Base-by-base conservation (phyloP, 495 filamentous ascomycete species). In the Penicillium goetzii region DNA sequence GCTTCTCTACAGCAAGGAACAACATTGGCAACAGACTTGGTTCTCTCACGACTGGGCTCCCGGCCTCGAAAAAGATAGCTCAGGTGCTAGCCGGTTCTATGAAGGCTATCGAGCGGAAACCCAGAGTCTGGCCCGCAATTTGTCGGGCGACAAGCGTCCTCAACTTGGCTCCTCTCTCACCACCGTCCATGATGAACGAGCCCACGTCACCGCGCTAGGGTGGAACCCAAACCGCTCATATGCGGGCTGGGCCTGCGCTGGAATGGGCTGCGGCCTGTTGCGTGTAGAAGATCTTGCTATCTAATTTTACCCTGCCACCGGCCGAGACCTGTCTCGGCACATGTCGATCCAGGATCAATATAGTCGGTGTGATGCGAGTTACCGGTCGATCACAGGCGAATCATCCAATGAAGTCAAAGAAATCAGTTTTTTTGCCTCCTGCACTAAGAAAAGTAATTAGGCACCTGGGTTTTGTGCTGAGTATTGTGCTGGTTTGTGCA, bases 241-340 rank as follows among this genome's bases (percentile, higher is more conserved):
- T 72, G 87, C 87, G 10, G 87, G 84, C 8, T 91, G 88, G 89
- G 86, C 86, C 5, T 81, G 81, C 32, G 88, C 85, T 25, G 88
- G 81, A 7, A 76, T 84, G 76, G 87, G 81, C 7, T 84, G 81
- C 72, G 88, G 89, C 14, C 71, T 91, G 61, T 66, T 90, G 32
- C 82, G 89, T 63, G 82, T 90, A n/a, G 86, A 91, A 72, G 88
- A 91, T 82, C 59, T 91, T 53, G 83, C 84, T 12, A 72, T 84
- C 33, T 83, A 57, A 52, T 38, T 38, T 52, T 47, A 47, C 57
- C 40, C 56, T 69, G 50, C 57, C 49, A 56, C 50, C 43, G 32
- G 26, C 40, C 38, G 49, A 55, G 28, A 53, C 33, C 12, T 50
- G 14, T 53, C n/a, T 33, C 52, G 53, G 60, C 56, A 60, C n/a